These are phyloP conservation scores for Aspergillus bridgeri DNA, from an alignment of 495 filamentous ascomycete species.

Conservation along the genomic window DNA sequence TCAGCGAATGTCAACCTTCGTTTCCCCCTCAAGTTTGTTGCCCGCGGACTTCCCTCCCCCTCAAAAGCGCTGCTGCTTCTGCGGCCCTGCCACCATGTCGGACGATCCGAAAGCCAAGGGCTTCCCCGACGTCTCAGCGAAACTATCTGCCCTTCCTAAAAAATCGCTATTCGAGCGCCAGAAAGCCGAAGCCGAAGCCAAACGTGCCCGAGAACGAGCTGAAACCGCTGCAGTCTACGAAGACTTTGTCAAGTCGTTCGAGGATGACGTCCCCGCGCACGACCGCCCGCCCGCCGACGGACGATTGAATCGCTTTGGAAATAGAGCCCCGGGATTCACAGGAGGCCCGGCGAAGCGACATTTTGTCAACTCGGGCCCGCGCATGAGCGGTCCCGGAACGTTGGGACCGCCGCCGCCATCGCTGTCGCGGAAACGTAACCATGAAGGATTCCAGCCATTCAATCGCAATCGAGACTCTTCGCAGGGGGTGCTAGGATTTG, in stretches of 20 bases:
- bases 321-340: conserved; percentile 38
- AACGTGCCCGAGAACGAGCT: conserved; percentile 78
- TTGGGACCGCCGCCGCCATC: conserved; percentile 60
- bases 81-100: conserved; percentile 34
- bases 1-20: neutral
- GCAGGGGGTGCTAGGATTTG: conserved; percentile 53
- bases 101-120: conserved; percentile 49
- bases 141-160: conserved; percentile 76
- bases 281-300: conserved; percentile 21
- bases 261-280: conserved; percentile 57
- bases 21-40: neutral
- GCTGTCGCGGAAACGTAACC: conserved; percentile 48
- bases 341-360: conserved; percentile 51
- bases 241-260: conserved; percentile 88
- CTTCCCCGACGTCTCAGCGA: conserved; percentile 82
- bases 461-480: conserved; percentile 38
- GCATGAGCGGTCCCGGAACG: conserved; percentile 73
- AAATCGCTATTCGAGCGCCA: conserved; percentile 91
- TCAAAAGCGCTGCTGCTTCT: conserved; percentile 18
- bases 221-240: conserved; percentile 89
- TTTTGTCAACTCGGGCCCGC: conserved; percentile 48
- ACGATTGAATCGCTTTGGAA: conserved; percentile 32
- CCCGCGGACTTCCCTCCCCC: neutral
- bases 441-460: conserved; percentile 42
- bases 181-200: conserved; percentile 90